These are phyloP conservation scores for Salmacisia buchloeana DNA, from an alignment of 1,284 basidiomycete species.

Conservation along the genomic window DNA sequence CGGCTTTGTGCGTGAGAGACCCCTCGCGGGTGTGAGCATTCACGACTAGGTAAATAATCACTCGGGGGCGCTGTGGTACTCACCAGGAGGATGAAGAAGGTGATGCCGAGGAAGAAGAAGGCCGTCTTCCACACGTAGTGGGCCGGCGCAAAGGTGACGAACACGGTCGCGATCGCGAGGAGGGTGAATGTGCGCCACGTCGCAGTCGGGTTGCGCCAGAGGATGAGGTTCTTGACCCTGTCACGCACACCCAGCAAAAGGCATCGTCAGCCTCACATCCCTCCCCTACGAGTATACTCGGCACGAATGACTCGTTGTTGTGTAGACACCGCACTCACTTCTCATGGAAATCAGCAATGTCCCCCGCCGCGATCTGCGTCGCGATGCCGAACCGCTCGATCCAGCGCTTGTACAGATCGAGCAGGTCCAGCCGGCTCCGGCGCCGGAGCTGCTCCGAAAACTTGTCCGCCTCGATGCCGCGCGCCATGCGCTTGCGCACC, in stretches of 20 bases:
- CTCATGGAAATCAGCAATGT: constrained; percentile 48
- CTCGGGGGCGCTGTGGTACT: not conserved
- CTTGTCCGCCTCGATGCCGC: constrained; percentile 45
- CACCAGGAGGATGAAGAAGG: constrained; percentile 38
- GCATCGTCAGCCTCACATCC: no score
- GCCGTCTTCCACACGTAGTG: constrained; percentile 34
- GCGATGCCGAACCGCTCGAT: constrained; percentile 33
- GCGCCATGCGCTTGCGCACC: constrained; percentile 44
- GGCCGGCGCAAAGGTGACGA: constrained; percentile 37
- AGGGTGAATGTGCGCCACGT: constrained; percentile 35
- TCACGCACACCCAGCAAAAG: not conserved
- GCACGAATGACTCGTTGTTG: no score
- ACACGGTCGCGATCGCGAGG: constrained; percentile 28
- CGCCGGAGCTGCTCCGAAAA: constrained; percentile 42
- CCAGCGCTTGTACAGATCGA: constrained; percentile 46
- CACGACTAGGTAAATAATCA: not conserved
- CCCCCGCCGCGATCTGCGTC: constrained; percentile 34
- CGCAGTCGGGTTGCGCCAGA: constrained; percentile 45
- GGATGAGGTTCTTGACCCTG: constrained; percentile 41
- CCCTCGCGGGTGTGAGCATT: not conserved
- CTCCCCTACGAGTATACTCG: no score
- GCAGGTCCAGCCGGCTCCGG: constrained; percentile 43
- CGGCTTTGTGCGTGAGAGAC: constrained; percentile 14
- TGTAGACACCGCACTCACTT: constrained; percentile 25
- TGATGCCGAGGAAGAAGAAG: constrained; percentile 39